These are phyloP conservation scores for Chlamydomonas incerta DNA, from an alignment of 139 green algal species.

Conservation along the genomic window DNA sequence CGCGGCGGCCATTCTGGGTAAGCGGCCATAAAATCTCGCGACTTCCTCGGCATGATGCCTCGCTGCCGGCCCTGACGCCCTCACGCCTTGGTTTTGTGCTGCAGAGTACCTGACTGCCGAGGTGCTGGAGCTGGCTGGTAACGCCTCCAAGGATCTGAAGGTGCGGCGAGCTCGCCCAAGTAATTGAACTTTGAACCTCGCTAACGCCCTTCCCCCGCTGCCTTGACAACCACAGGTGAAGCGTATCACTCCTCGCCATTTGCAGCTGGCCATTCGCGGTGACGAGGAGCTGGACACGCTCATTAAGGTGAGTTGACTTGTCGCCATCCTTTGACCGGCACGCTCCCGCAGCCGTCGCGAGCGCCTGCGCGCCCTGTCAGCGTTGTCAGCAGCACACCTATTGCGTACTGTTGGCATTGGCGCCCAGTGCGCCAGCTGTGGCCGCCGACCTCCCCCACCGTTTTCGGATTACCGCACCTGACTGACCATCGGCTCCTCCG, in stretches of 20 bases:
- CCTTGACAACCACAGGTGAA: constrained; percentile 83
- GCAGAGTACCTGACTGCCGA: constrained; percentile 94
- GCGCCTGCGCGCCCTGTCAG: background rate
- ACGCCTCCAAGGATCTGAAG: constrained; percentile 99
- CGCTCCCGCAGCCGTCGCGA: background rate
- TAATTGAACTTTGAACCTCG: background rate
- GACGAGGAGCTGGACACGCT: constrained; percentile 99
- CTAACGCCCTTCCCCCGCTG: background rate
- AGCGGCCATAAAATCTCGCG: constrained; percentile 19
- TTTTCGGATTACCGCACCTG: no score
- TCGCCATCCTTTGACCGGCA: background rate
- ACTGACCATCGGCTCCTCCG: background rate
- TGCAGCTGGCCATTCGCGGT: constrained; percentile 99
- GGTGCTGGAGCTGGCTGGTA: constrained; percentile 98
- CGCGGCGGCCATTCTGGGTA: constrained; percentile 95
- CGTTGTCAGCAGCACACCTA: no score
- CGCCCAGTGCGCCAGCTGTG: no score
- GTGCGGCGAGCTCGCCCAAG: constrained; percentile 48
- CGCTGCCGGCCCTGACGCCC: background rate
- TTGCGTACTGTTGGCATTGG: no score
- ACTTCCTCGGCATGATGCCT: background rate
- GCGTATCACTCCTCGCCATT: constrained; percentile 98
- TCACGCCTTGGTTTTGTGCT: background rate
- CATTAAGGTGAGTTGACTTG: constrained; percentile 89
- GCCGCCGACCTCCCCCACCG: no score